phyloP scores from a whole-genome alignment of 164 flowering plant genomes.

The Santalum album region DNA sequence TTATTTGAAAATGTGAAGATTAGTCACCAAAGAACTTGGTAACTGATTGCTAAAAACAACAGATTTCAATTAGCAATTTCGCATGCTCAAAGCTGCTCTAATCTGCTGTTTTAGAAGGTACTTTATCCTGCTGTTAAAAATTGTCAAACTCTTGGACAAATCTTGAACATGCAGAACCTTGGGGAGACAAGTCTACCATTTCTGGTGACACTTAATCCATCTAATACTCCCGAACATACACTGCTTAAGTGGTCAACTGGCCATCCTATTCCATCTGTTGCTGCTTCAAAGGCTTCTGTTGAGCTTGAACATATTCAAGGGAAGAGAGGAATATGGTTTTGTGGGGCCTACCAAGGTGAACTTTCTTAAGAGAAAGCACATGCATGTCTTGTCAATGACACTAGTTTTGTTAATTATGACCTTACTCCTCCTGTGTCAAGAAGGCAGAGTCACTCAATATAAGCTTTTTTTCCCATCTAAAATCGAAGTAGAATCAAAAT shows the following conservation, averaged over 20 bases:
- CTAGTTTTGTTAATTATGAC: not conserved
- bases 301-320: conserved; percentile 72
- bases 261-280: conserved; percentile 86
- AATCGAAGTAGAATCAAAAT: not conserved
- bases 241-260: conserved; percentile 77
- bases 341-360: conserved; percentile 95
- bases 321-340: conserved; percentile 83
- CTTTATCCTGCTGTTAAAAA: not conserved
- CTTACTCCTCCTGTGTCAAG: not conserved
- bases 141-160: not conserved
- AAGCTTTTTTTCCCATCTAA: not conserved
- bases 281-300: conserved; percentile 71
- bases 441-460: not conserved
- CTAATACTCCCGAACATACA: conserved; percentile 43
- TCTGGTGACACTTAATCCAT: conserved; percentile 82
- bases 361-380: not conserved
- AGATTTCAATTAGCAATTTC: not conserved
- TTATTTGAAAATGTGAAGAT: too few relatives aligned
- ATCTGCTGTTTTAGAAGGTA: not conserved
- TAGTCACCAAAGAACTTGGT: too few relatives aligned
- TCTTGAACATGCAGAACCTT: conserved; percentile 54
- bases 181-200: conserved; percentile 46
- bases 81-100: not conserved
- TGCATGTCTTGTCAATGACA: not conserved
- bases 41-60: not conserved